Percentiles rank a stretch among this genome's conserved stretches.
Conservation (phyloP, 2,329 filamentous ascomycete species). For the Pseudogymnoascus sp. region DNA sequence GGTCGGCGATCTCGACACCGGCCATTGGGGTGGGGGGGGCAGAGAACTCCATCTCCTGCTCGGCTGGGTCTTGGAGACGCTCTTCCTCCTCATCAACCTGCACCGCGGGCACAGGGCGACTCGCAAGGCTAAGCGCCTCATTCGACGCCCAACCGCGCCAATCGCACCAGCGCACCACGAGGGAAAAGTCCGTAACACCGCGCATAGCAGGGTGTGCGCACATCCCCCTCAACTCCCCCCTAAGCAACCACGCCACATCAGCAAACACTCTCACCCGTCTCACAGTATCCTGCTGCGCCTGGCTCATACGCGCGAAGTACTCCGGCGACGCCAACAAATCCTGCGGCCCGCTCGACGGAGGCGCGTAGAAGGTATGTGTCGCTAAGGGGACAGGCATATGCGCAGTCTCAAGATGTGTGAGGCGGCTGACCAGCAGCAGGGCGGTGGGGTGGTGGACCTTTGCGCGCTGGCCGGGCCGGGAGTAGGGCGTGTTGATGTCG, state of each 20-base stretch:
- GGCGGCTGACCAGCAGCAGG: no score
- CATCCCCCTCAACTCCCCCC: background rate
- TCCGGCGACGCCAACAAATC: background rate
- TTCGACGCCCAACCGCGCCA: constrained; percentile 5
- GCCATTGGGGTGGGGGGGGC: background rate
- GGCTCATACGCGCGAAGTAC: background rate
- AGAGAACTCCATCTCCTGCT: constrained; percentile 4
- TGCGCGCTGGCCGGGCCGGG: background rate
- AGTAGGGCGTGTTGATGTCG: background rate
- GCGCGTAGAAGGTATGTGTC: background rate
- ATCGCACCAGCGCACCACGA: constrained; percentile 1
- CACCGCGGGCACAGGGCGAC: background rate
- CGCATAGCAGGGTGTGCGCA: background rate
- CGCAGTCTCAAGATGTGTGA: no score
- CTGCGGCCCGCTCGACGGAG: background rate
- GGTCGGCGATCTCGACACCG: background rate
- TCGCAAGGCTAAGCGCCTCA: background rate
- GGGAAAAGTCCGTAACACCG: background rate
- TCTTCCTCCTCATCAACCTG: constrained; percentile 1
- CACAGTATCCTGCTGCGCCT: background rate
- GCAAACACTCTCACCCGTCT: background rate
- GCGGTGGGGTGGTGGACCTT: background rate
- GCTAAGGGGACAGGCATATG: no score
- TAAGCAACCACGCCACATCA: background rate
- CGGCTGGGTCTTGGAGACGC: background rate